These are phyloP conservation scores for Trichoderma asperellum DNA, from an alignment of 2,329 filamentous ascomycete species.

Conservation along the genomic window DNA sequence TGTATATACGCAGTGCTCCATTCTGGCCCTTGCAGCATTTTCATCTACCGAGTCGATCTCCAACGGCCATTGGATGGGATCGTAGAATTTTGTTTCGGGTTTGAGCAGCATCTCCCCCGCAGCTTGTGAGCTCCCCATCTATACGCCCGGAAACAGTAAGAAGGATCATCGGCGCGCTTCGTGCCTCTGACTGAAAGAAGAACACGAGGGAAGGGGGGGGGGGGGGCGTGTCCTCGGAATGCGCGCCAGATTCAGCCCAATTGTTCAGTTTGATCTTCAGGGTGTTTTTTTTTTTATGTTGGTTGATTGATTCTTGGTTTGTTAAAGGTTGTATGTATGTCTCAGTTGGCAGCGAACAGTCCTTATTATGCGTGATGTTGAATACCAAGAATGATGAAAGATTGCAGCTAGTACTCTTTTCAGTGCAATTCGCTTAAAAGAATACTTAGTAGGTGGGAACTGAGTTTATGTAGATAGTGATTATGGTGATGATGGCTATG, in stretches of 20 bases:
- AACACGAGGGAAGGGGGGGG: background rate
- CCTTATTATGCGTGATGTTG: background rate
- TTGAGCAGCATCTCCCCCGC: background rate
- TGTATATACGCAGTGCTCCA: too few species aligned
- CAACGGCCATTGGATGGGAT: background rate
- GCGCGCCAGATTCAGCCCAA: background rate
- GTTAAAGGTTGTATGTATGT: background rate
- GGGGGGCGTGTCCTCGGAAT: background rate
- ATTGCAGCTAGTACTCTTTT: too few species aligned
- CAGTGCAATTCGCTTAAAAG: background rate
- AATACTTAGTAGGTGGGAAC: background rate
- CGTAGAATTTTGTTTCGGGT: background rate
- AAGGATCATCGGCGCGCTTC: slow-evolving; percentile 11
- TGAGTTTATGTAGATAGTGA: background rate
- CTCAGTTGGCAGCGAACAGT: background rate
- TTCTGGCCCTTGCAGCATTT: slow-evolving; percentile 5
- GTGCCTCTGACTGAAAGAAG: background rate
- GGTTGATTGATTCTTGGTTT: background rate
- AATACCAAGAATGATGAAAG: background rate
- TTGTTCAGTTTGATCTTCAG: background rate
- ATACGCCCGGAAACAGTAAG: slow-evolving; percentile 2
- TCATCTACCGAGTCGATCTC: background rate
- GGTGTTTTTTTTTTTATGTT: background rate
- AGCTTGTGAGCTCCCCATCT: background rate
- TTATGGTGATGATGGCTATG: background rate